Evolutionary conservation across 75 land plant genomes (phyloP).

Genomic region (Ceratopteris richardii): DNA sequence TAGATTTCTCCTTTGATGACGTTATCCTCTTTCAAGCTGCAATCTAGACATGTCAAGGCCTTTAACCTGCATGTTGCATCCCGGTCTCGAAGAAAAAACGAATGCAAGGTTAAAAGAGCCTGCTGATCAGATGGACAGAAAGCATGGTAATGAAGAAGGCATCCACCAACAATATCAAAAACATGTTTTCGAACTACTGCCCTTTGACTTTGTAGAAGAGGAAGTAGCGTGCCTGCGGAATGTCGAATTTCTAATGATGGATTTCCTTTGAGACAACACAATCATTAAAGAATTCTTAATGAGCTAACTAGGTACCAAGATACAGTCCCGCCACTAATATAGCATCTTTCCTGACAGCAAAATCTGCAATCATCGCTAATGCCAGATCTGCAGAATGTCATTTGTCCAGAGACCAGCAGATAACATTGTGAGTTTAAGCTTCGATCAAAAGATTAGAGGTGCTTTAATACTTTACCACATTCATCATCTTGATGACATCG

Average conservation of each 20-base stretch:
- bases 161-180: slow-evolving; percentile 9
- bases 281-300: background rate
- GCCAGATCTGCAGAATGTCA: slow-evolving; percentile 7
- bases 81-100: slow-evolving; percentile 7
- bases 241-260: background rate
- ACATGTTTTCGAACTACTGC: slow-evolving; percentile 16
- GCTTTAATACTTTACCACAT: slow-evolving; percentile 7
- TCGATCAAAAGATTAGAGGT: too few species aligned
- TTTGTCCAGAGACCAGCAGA: background rate
- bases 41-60: slow-evolving; percentile 8
- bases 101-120: background rate
- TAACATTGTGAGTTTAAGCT: too few species aligned
- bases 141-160: slow-evolving; percentile 4
- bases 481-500: slow-evolving; percentile 7
- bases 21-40: background rate
- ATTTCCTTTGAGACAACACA: background rate
- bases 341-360: slow-evolving; percentile 13
- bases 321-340: slow-evolving; percentile 11
- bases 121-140: slow-evolving; percentile 8
- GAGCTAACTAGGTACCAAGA: slow-evolving; percentile 8
- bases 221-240: slow-evolving; percentile 10
- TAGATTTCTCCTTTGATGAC: background rate
- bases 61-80: slow-evolving; percentile 21
- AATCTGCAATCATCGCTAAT: slow-evolving; percentile 18
- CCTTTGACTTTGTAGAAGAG: slow-evolving; percentile 8